Conservation (phyloP, 257 asterid genomes). For the Ballota nigra region DNA sequence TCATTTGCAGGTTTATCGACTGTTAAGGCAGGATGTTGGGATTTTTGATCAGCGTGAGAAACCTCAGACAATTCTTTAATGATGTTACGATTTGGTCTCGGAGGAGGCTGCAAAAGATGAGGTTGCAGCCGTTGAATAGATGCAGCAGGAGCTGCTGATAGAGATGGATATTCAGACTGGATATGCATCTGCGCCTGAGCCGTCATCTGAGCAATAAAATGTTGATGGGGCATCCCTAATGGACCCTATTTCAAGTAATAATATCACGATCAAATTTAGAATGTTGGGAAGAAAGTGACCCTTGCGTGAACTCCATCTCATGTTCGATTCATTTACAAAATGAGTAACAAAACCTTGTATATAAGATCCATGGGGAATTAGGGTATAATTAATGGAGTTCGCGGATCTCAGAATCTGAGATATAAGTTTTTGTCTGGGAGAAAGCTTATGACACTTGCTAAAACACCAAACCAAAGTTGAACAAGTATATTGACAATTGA, state of each 20-base stretch:
- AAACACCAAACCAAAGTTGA: neutral
- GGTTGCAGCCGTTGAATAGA: constrained; percentile 2
- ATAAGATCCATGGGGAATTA: neutral
- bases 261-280: constrained; percentile 4
- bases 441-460: neutral
- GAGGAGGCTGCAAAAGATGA: constrained; percentile 22
- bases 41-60: constrained; percentile 20
- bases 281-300: neutral
- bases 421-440: too few relatives aligned
- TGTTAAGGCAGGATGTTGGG: constrained; percentile 20
- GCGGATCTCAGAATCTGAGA: too few relatives aligned
- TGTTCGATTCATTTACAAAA: neutral
- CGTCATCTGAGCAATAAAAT: constrained; percentile 50
- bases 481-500: neutral
- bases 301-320: neutral
- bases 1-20: constrained; percentile 50
- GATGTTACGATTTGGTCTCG: neutral
- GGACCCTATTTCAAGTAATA: constrained; percentile 38
- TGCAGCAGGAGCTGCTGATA: constrained; percentile 22
- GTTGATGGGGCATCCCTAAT: constrained; percentile 56
- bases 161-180: constrained; percentile 34
- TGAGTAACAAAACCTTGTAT: neutral
- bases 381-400: neutral
- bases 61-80: constrained; percentile 14
- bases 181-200: constrained; percentile 50